Percentiles rank a stretch among this genome's conserved stretches.
These are phyloP conservation scores for Fonsecaea nubica DNA, from an alignment of 2,329 filamentous ascomycete species.

Conservation along the genomic window DNA sequence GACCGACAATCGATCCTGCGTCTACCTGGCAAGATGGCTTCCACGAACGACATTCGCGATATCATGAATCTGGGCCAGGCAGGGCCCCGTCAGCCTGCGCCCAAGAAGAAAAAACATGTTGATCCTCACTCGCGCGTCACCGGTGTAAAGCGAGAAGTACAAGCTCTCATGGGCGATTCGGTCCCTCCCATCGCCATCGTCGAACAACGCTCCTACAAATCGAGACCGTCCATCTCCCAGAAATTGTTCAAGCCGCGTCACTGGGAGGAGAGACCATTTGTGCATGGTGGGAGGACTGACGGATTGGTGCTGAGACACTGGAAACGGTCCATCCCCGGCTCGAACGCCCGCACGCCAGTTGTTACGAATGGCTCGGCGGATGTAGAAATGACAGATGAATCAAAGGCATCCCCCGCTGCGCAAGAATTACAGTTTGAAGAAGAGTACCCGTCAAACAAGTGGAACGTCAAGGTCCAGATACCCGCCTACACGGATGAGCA, in stretches of 20 bases:
- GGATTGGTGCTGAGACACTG: constrained; percentile 78
- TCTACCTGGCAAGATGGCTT: constrained; percentile 58
- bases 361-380: constrained; percentile 43
- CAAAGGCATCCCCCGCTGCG: constrained; percentile 43
- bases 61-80: constrained; percentile 78
- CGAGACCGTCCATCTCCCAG: constrained; percentile 38
- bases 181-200: constrained; percentile 60
- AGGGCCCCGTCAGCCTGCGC: constrained; percentile 61
- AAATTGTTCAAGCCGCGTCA: constrained; percentile 40
- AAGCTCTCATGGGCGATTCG: constrained; percentile 57
- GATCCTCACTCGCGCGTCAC: constrained; percentile 51
- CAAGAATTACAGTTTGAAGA: constrained; percentile 48
- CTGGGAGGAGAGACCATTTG: constrained; percentile 61
- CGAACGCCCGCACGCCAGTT: constrained; percentile 24
- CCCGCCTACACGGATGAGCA: constrained; percentile 86
- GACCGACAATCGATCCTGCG: background rate
- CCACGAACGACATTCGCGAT: constrained; percentile 82
- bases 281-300: constrained; percentile 77
- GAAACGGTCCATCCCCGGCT: constrained; percentile 65
- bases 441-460: constrained; percentile 76
- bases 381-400: constrained; percentile 40
- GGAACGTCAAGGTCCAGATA: constrained; percentile 79
- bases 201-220: constrained; percentile 58
- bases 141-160: constrained; percentile 60
- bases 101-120: constrained; percentile 77